Base-by-base conservation (phyloP, 352 stramenopile genomes). In the Globisporangium acanthophoron region DNA sequence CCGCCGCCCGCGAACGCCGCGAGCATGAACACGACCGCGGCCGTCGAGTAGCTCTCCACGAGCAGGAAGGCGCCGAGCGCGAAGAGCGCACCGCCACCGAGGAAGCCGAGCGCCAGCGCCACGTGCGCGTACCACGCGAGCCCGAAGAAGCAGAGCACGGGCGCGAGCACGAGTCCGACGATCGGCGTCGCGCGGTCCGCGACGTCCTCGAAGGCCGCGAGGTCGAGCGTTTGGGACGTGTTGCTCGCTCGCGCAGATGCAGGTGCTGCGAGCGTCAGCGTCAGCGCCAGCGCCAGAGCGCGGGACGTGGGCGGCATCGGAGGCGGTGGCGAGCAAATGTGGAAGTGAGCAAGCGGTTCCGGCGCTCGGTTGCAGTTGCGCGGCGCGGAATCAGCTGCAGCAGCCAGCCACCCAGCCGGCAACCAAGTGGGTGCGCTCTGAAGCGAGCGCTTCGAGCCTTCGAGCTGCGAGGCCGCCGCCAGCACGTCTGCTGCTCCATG, bases 91-190 rank as follows among this genome's bases (percentile, higher is more conserved):
- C 58, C 58, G 5, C 58, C 58, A 3, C 21, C n/a, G 27, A 55
- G 18, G 16, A 76, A 57, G 11, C 57, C 55, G 39, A 74, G n/a
- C 37, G 56, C 41, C 45, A 70, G 51, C 29, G 56, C 62, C 35
- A 70, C 49, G 43, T 54, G 41, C 18, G 37, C 27, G 24, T 55
- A 59, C 51, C 70, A 62, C 41, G 59, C 39, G 49, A 76, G 69
- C 9, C 69, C 69, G 29, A 65, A 59, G 53, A 76, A 52, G 20
- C 61, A 66, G n/a, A 76, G 48, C 44, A 73, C 31, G 8, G 62
- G 40, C 1, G 67, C 69, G 20, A 59, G 53, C 37, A 69, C 45
- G 16, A 73, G 69, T 1, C 53, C 57, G 27, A 68, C 37, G 51
- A 64, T 55, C 37, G 58, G 58, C 1, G 40, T 24, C 3, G 49